Evolutionary conservation across 805 yeast genomes (phyloP), one percentile per base, ranked within the genome.

Genomic region (Myxozyma nipponensis): DNA sequence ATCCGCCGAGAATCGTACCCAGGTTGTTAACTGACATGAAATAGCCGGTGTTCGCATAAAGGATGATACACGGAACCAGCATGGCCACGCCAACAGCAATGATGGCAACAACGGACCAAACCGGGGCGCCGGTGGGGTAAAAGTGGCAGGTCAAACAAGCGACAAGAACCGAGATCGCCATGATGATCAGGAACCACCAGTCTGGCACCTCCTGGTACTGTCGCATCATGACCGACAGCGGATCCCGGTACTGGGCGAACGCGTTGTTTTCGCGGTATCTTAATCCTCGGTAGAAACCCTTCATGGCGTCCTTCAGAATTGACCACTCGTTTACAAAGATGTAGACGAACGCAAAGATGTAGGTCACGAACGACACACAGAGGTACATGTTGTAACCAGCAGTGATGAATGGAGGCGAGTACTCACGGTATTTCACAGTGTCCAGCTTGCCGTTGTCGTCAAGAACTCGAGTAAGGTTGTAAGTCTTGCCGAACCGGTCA

Each of bases 401-500:
- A 5, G 81, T 71, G 49, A 81, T 69, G 63, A 74, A 83, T 40
- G 82, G 71, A 7, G 87, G 86, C 1, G 87, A 82, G 66, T 84
- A 83, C 4, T 65, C 63, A 53, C 74, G 61, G 65, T 83, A 84
- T 3, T 69, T 78, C 6, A 63, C 65, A 46, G 66, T 62, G 60
- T 77, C 72, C 52, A 83, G 73, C 4, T 66, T 56, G 49, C 72
- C 64, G 30, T 73, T 69, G 58, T 75, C 68, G 42, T 74, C 66
- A 26, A 83, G 66, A 46, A 84, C 77, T 44, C 69, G 69, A 15
- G 71, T 41, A 21, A 78, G 82, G 43, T 81, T 69, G 65, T 82
- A 84, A 9, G 61, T 25, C 2, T 72, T 49, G 42, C 77, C 83
- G 59, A 62, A 74, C 50, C 81, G 70, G 65, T 81, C 85, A 58